These are phyloP conservation scores for Tulasnella calospora DNA, from an alignment of 768 basidiomycete species.

Conservation along the genomic window DNA sequence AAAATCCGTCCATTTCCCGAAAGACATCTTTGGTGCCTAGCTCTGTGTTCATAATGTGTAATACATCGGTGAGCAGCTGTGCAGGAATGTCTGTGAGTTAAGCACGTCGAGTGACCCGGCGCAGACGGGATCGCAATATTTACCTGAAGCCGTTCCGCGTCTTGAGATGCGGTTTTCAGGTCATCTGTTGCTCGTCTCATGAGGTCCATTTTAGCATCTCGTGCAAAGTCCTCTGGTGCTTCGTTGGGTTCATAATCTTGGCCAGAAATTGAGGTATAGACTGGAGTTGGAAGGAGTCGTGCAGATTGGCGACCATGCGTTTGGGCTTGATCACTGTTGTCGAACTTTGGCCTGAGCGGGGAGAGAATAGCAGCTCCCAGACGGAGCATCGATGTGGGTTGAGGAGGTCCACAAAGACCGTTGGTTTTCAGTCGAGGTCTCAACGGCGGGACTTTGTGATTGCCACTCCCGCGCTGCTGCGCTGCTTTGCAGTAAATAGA, in stretches of 20 bases:
- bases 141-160: slow-evolving; percentile 54
- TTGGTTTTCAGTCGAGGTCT: background rate
- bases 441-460: background rate
- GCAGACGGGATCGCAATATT: slow-evolving; percentile 25
- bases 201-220: slow-evolving; percentile 64
- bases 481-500: background rate
- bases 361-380: slow-evolving; percentile 21
- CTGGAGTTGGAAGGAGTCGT: background rate
- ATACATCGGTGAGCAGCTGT: slow-evolving; percentile 48
- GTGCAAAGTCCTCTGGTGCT: slow-evolving; percentile 63
- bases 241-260: slow-evolving; percentile 18
- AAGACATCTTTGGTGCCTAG: slow-evolving; percentile 65
- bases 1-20: slow-evolving; percentile 75
- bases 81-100: background rate
- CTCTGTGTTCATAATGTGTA: slow-evolving; percentile 62
- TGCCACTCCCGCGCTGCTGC: background rate
- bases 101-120: background rate
- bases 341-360: slow-evolving; percentile 18
- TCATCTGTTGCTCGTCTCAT: slow-evolving; percentile 67
- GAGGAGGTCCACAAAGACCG: background rate
- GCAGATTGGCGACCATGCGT: background rate
- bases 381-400: slow-evolving; percentile 16
- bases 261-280: slow-evolving; percentile 15
- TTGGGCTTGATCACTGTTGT: background rate
- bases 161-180: slow-evolving; percentile 50